A percentile compares a stretch with the other conserved stretches of the same genome.
These are phyloP conservation scores for Botrytis fragariae DNA, from an alignment of 2,329 filamentous ascomycete genomes.

Conservation along the genomic window DNA sequence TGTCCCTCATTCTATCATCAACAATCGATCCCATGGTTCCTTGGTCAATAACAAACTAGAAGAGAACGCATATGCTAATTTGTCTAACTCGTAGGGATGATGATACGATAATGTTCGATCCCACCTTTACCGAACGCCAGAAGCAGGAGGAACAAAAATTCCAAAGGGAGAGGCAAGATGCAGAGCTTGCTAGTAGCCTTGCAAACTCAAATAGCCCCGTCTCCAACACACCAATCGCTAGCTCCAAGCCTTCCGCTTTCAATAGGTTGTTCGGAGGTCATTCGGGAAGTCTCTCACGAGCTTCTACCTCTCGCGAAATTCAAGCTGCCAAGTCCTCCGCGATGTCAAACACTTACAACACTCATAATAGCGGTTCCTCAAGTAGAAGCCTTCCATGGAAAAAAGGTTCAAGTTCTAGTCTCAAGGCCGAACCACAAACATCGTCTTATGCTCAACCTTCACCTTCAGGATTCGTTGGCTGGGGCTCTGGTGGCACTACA, in stretches of 20 bases:
- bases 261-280: conserved; percentile 33
- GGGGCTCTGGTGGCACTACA: not conserved
- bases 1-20: conserved; percentile 26
- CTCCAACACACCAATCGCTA: conserved; percentile 2
- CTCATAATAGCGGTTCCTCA: not conserved
- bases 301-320: conserved; percentile 17
- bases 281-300: conserved; percentile 21
- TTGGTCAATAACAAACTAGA: not conserved
- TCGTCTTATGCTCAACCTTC: not conserved
- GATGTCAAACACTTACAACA: not conserved
- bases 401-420: not conserved
- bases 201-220: conserved; percentile 17
- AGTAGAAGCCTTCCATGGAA: conserved; percentile 5
- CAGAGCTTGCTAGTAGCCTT: conserved; percentile 37
- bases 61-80: conserved; percentile 14
- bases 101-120: conserved; percentile 23
- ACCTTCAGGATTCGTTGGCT: not conserved
- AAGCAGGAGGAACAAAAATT: conserved; percentile 43
- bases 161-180: conserved; percentile 40
- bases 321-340: not conserved
- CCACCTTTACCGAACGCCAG: conserved; percentile 24
- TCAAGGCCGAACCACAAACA: not conserved
- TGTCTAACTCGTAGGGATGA: conserved; percentile 30
- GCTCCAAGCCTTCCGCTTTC: conserved; percentile 31
- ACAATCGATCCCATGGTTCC: not conserved